Conservation (phyloP, 1,284 basidiomycete species). For the Laetiporus sulphureus region DNA sequence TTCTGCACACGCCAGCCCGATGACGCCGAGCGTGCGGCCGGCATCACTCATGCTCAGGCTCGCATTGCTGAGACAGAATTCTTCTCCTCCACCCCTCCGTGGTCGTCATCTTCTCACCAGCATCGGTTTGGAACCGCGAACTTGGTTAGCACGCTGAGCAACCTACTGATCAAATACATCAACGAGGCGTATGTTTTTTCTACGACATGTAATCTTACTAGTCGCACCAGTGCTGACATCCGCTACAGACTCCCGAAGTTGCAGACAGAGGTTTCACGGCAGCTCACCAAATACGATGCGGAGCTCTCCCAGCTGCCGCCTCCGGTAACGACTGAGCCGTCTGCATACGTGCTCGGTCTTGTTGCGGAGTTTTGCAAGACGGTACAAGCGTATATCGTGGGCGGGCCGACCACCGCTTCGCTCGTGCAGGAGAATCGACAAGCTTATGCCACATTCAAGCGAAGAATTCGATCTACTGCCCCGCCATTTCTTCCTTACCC, state of each 20-base stretch:
- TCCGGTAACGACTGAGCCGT: slow-evolving; percentile 32
- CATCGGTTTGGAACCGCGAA: slow-evolving; percentile 49
- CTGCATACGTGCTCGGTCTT: slow-evolving; percentile 37
- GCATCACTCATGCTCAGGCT: slow-evolving; percentile 31
- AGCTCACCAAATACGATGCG: slow-evolving; percentile 28
- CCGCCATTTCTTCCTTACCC: slow-evolving; percentile 7
- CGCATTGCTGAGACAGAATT: slow-evolving; percentile 36
- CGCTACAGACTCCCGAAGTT: slow-evolving; percentile 37
- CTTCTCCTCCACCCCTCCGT: slow-evolving; percentile 44
- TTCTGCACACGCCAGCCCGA: slow-evolving; percentile 64
- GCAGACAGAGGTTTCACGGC: slow-evolving; percentile 28
- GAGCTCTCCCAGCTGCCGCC: slow-evolving; percentile 38
- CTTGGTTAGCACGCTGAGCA: slow-evolving; percentile 47
- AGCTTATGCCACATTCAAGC: slow-evolving; percentile 29
- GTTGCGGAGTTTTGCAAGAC: slow-evolving; percentile 39
- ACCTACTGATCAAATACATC: slow-evolving; percentile 44
- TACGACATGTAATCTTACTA: background rate
- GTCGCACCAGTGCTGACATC: no score
- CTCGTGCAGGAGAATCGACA: slow-evolving; percentile 32
- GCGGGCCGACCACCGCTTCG: slow-evolving; percentile 24
- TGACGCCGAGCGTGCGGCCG: slow-evolving; percentile 41
- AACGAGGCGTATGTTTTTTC: slow-evolving; percentile 38
- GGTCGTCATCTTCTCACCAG: slow-evolving; percentile 38
- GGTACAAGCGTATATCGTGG: slow-evolving; percentile 31
- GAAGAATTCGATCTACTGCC: slow-evolving; percentile 23